These are phyloP conservation scores for Toxicodendron radicans DNA, from an alignment of 345 rosid genomes.

Conservation along the genomic window DNA sequence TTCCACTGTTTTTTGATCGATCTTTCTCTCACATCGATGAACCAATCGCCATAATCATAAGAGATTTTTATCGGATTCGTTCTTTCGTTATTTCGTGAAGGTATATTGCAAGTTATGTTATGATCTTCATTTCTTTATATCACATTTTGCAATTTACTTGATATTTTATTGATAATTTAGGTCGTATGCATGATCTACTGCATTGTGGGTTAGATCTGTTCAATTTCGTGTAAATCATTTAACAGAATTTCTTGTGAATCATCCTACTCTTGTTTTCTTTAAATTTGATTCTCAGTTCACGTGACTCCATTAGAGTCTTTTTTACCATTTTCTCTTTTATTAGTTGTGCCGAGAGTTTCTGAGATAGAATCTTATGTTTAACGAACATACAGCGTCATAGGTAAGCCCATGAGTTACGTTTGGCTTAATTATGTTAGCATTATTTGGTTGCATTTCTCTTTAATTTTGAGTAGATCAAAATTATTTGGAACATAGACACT, in stretches of 20 bases:
- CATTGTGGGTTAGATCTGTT: conserved; percentile 33
- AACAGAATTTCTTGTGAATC: background rate
- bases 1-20: background rate
- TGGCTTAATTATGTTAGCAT: background rate
- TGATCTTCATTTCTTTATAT: background rate
- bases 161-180: conserved; percentile 10
- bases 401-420: background rate
- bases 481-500: background rate
- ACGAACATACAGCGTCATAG: background rate
- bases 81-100: no score
- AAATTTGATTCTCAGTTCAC: background rate
- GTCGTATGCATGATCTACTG: conserved; percentile 16
- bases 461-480: conserved; percentile 7
- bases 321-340: no score
- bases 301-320: no score
- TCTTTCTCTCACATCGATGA: background rate
- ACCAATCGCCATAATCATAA: background rate
- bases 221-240: background rate
- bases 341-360: no score
- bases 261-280: background rate
- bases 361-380: background rate
- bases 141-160: conserved; percentile 5
- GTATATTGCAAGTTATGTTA: no score
- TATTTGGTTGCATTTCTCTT: background rate
- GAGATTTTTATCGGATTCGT: no score